Percentiles rank a stretch among this genome's conserved stretches.
Conservation (phyloP, 2,329 filamentous ascomycete species). For the Trichoderma semiorbis region DNA sequence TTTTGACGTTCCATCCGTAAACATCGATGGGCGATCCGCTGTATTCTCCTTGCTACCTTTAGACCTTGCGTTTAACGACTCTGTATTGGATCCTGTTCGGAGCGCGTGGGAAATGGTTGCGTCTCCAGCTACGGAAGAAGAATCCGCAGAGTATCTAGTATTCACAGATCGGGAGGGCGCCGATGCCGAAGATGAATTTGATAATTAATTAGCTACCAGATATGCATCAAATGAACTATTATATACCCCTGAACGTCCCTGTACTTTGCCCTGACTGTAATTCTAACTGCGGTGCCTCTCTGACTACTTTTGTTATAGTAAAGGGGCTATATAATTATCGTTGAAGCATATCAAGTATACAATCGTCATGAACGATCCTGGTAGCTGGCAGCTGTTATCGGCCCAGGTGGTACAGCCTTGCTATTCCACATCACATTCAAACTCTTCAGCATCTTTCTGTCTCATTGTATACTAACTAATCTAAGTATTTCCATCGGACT, state of each 20-base stretch:
- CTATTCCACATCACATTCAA: too few relatives aligned
- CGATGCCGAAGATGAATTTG: slow-evolving; percentile 52
- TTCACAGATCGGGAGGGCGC: slow-evolving; percentile 71
- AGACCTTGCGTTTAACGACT: slow-evolving; percentile 73
- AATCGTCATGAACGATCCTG: too few relatives aligned
- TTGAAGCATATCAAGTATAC: too few relatives aligned
- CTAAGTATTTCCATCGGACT: too few relatives aligned
- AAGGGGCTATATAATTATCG: too few relatives aligned
- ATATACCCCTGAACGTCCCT: not conserved
- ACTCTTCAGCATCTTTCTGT: too few relatives aligned
- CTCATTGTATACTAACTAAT: too few relatives aligned
- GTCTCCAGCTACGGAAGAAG: slow-evolving; percentile 46
- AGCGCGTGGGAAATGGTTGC: slow-evolving; percentile 66
- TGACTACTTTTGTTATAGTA: not conserved
- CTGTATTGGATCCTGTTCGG: slow-evolving; percentile 62
- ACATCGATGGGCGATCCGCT: slow-evolving; percentile 44
- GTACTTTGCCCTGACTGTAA: not conserved
- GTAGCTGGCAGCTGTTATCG: too few relatives aligned
- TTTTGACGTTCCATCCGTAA: slow-evolving; percentile 26
- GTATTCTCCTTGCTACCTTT: slow-evolving; percentile 57
- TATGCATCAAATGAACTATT: not conserved
- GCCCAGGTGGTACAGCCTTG: too few relatives aligned
- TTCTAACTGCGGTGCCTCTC: not conserved
- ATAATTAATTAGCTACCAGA: slow-evolving; percentile 30
- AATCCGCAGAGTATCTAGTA: slow-evolving; percentile 61